A percentile compares a stretch with the other conserved stretches of the same genome.
Evolutionary conservation across 345 rosid genomes (phyloP).

Genomic region (Moringa oleifera): DNA sequence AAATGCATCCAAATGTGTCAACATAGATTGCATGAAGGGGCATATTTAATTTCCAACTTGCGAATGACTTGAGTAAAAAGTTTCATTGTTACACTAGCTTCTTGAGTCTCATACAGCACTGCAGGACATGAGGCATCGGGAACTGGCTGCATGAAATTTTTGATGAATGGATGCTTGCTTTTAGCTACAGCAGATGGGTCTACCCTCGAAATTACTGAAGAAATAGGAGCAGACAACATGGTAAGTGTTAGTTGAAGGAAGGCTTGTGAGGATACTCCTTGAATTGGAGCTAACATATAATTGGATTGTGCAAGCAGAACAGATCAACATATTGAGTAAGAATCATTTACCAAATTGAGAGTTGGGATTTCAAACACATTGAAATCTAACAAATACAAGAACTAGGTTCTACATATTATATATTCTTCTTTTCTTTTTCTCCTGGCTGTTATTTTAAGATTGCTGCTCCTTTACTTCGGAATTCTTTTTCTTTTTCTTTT

Average conservation of each 20-base stretch:
- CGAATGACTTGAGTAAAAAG: no score
- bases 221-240: conserved; percentile 44
- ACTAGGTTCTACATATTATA: no score
- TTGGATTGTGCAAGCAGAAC: background rate
- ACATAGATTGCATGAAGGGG: background rate
- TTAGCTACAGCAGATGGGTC: conserved; percentile 46
- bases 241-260: conserved; percentile 14
- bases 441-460: no score
- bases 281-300: background rate
- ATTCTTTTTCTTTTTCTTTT: no score
- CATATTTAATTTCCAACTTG: background rate
- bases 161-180: conserved; percentile 50
- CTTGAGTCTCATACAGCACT: conserved; percentile 26
- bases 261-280: background rate
- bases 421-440: no score
- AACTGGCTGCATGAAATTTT: conserved; percentile 43
- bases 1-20: background rate
- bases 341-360: no score
- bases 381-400: no score
- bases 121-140: conserved; percentile 52
- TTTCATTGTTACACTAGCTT: background rate
- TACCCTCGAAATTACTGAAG: conserved; percentile 37
- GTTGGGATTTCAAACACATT: no score
- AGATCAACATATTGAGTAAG: background rate
- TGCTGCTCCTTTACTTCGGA: no score